Evolutionary conservation across 2,329 filamentous ascomycete genomes (phyloP).

Genomic region (Ceratocystis destructans): DNA sequence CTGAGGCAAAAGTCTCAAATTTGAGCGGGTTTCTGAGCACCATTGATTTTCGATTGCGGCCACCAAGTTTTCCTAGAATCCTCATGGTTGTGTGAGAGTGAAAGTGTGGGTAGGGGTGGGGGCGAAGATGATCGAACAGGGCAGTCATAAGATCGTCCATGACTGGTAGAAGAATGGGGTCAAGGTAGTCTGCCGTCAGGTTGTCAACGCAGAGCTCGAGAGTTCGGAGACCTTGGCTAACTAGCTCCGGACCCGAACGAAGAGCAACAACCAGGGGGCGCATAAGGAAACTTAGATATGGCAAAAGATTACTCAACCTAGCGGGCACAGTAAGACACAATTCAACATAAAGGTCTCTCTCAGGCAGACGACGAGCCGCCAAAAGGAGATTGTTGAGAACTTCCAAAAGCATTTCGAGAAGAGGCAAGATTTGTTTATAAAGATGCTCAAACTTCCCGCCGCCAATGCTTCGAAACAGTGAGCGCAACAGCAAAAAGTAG

Average conservation of each 20-base stretch:
- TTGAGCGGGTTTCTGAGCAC: slow-evolving; percentile 73
- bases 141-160: slow-evolving; percentile 98
- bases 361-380: slow-evolving; percentile 76
- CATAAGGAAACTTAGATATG: slow-evolving; percentile 95
- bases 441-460: slow-evolving; percentile 94
- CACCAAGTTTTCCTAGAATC: slow-evolving; percentile 90
- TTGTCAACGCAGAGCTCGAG: slow-evolving; percentile 97
- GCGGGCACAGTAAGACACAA: slow-evolving; percentile 92
- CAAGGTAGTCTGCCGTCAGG: slow-evolving; percentile 89
- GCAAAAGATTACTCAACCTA: slow-evolving; percentile 80
- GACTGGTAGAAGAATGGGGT: slow-evolving; percentile 97
- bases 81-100: slow-evolving; percentile 96
- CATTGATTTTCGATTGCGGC: slow-evolving; percentile 89
- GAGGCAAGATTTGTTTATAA: slow-evolving; percentile 92
- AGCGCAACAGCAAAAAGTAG: slow-evolving; percentile 86
- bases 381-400: slow-evolving; percentile 90
- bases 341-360: slow-evolving; percentile 93
- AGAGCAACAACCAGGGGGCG: slow-evolving; percentile 90
- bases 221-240: slow-evolving; percentile 84
- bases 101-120: slow-evolving; percentile 90
- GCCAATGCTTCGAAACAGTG: slow-evolving; percentile 89
- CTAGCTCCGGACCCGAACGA: slow-evolving; percentile 79
- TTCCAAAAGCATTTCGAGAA: slow-evolving; percentile 94
- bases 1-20: slow-evolving; percentile 77
- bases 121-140: slow-evolving; percentile 86